Conservation (phyloP, 2,329 filamentous ascomycete genomes). For the Monilinia aucupariae region DNA sequence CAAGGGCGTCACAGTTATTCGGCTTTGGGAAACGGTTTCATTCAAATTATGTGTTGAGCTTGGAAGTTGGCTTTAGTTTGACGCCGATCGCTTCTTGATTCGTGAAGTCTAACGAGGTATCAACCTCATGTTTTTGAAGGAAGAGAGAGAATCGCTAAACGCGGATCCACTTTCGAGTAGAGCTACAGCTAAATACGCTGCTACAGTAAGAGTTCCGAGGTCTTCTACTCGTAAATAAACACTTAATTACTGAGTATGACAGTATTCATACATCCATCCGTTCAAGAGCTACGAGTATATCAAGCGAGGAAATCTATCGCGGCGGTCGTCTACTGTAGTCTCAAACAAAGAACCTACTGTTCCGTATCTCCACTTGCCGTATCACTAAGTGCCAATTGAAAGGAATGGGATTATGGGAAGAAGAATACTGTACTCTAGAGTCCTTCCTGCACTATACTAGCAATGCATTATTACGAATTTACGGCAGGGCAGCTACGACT, state of each 20-base stretch:
- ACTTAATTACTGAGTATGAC: not conserved
- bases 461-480: too few relatives aligned
- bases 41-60: not conserved
- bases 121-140: conserved; percentile 1
- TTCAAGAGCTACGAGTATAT: too few relatives aligned
- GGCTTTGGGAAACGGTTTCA: not conserved
- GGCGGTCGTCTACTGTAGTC: not conserved
- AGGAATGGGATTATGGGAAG: not conserved
- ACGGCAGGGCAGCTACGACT: not conserved
- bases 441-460: too few relatives aligned
- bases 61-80: conserved; percentile 11
- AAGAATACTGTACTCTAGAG: too few relatives aligned
- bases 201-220: not conserved
- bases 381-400: not conserved
- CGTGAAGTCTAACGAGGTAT: not conserved
- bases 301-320: not conserved
- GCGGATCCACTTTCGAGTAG: conserved; percentile 4
- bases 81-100: conserved; percentile 15
- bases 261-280: not conserved
- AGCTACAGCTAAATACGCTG: too few relatives aligned
- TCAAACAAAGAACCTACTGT: conserved; percentile 1
- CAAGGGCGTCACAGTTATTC: conserved; percentile 2
- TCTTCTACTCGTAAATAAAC: too few relatives aligned
- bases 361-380: not conserved
- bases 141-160: conserved; percentile 11